Conservation (phyloP, 2,329 filamentous ascomycete species). For the Ophiostoma himal-ulmi region DNA sequence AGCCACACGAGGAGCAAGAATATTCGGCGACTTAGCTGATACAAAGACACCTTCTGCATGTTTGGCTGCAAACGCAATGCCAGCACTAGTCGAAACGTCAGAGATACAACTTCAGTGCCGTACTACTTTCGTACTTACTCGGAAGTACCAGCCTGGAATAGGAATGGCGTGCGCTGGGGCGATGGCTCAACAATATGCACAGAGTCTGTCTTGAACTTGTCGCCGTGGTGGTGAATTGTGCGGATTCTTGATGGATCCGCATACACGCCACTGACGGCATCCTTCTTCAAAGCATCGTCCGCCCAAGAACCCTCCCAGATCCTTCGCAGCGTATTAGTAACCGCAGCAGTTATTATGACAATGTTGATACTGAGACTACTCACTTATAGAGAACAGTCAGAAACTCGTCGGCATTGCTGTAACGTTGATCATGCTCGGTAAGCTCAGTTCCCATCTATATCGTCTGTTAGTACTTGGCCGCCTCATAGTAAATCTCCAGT, state of each 20-base stretch:
- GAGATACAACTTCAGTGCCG: not conserved
- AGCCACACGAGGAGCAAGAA: not conserved
- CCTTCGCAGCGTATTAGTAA: not conserved
- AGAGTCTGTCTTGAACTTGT: not conserved
- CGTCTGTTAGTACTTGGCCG: not conserved
- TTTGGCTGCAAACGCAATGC: not conserved
- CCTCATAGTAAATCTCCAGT: not conserved
- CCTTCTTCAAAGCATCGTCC: conserved; percentile 10
- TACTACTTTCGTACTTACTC: not conserved
- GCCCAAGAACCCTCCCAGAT: conserved; percentile 5
- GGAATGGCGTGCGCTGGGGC: not conserved
- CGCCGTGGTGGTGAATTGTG: conserved; percentile 1
- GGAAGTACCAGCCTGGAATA: not conserved
- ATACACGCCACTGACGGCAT: not conserved
- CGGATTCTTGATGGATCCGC: not conserved
- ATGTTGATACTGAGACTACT: not conserved
- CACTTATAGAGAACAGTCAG: not conserved
- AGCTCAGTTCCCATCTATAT: not conserved
- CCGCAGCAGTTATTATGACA: fast-evolving
- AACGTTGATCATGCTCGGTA: not conserved
- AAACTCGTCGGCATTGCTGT: not conserved
- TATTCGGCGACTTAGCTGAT: not conserved
- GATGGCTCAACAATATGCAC: not conserved
- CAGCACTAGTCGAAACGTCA: not conserved
- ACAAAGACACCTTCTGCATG: conserved; percentile 9